Percentiles rank a stretch among this genome's conserved stretches.
These are phyloP conservation scores for Dactylellina haptotyla DNA, from an alignment of 2,329 filamentous ascomycete species.

Conservation along the genomic window DNA sequence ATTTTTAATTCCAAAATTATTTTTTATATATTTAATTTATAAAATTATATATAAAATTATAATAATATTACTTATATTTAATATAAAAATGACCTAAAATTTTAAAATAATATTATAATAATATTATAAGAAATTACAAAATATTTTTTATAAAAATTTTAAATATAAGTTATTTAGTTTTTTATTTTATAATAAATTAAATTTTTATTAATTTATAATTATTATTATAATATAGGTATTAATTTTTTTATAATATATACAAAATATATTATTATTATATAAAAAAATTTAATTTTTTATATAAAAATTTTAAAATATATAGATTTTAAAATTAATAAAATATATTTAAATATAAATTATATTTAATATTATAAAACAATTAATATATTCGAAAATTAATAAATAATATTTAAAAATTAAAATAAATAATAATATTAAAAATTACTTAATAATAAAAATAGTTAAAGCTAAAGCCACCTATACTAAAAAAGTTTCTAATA, in stretches of 20 bases:
- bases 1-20: no score
- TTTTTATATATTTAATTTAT: no score
- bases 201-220: neutral
- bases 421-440: neutral
- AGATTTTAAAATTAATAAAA: no score
- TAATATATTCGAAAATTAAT: no score
- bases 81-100: neutral
- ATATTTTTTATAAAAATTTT: slow-evolving; percentile 1
- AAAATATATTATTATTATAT: neutral
- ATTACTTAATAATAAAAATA: no score
- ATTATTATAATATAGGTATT: slow-evolving; percentile 7
- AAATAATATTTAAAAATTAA: no score
- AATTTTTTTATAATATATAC: slow-evolving; percentile 4
- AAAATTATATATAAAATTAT: neutral
- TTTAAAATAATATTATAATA: no score
- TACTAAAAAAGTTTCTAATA: no score
- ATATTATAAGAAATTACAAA: neutral
- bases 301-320: neutral
- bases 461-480: no score
- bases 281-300: neutral
- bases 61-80: neutral
- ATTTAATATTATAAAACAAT: no score
- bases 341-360: neutral
- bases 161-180: neutral
- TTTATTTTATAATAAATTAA: neutral